A percentile compares a stretch with the other conserved stretches of the same genome.
Conservation (phyloP, 2,329 filamentous ascomycete genomes). For the Pseudocercospora pini-densiflorae region DNA sequence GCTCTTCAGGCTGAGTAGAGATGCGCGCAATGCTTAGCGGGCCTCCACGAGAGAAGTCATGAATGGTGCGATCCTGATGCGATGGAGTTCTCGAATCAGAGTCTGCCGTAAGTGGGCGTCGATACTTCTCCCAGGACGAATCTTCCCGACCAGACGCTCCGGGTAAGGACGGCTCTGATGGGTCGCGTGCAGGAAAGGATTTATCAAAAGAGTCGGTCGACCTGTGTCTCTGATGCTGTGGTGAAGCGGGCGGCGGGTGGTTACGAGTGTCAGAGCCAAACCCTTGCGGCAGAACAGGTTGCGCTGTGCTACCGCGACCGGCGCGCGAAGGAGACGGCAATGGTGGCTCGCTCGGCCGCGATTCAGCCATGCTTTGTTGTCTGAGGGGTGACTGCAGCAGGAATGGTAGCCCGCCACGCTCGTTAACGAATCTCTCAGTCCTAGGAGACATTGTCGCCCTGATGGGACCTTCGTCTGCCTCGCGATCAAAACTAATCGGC, state of each 20-base stretch:
- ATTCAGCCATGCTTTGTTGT: slow-evolving; percentile 8
- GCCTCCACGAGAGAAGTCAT: slow-evolving; percentile 24
- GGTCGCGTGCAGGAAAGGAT: slow-evolving; percentile 4
- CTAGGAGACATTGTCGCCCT: slow-evolving; percentile 4
- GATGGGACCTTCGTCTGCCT: slow-evolving; percentile 2
- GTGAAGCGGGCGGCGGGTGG: not conserved
- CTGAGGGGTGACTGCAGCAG: slow-evolving; percentile 1
- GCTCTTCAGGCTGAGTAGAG: slow-evolving; percentile 11
- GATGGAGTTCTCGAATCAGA: slow-evolving; percentile 7
- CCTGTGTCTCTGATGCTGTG: slow-evolving; percentile 13
- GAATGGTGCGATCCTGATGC: slow-evolving; percentile 13
- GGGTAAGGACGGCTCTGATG: slow-evolving; percentile 11
- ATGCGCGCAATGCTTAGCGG: slow-evolving; percentile 28
- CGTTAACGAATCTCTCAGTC: slow-evolving; percentile 6
- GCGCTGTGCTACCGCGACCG: slow-evolving; percentile 1
- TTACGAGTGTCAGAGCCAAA: not conserved
- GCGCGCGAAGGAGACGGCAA: slow-evolving; percentile 11
- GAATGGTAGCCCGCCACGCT: slow-evolving; percentile 14
- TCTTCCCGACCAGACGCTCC: slow-evolving; percentile 17
- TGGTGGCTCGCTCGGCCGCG: slow-evolving; percentile 6
- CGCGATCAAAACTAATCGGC: slow-evolving; percentile 5
- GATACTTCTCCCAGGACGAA: slow-evolving; percentile 22
- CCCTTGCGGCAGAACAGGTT: not conserved
- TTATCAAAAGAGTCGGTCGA: slow-evolving; percentile 9
- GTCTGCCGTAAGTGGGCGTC: slow-evolving; percentile 18